A percentile compares a stretch with the other conserved stretches of the same genome.
Evolutionary conservation across 2,329 filamentous ascomycete genomes (phyloP).

Genomic region (Xylariaceae sp.): DNA sequence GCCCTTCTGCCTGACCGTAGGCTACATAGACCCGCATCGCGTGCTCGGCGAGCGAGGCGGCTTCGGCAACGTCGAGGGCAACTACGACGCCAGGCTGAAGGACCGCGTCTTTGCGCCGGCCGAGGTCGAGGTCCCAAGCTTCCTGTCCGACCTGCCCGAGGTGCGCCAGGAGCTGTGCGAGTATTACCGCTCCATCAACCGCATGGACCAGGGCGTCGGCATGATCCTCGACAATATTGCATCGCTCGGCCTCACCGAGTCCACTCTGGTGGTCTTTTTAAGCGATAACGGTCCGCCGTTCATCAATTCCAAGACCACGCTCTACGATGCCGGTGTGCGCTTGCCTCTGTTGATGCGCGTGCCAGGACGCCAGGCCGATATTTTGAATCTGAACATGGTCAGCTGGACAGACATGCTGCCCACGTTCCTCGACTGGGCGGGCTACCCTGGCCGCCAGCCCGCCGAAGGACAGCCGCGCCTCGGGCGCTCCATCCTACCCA

Average conservation of each 20-base stretch:
- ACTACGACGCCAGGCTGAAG: not conserved
- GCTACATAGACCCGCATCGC: not conserved
- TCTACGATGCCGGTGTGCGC: not conserved
- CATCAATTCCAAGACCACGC: constrained; percentile 1
- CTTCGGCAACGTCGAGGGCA: not conserved
- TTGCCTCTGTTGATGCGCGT: not conserved
- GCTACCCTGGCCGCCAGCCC: not conserved
- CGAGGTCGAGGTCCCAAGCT: not conserved
- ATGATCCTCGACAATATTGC: not conserved
- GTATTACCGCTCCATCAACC: not conserved
- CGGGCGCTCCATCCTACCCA: not conserved
- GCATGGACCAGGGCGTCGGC: constrained; percentile 1
- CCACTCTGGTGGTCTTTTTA: not conserved
- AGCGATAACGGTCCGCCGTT: constrained; percentile 1
- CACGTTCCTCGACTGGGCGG: not conserved
- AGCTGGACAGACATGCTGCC: not conserved
- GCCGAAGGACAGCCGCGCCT: not conserved
- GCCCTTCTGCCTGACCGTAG: not conserved
- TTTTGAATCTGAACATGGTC: not conserved
- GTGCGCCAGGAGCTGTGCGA: not conserved
- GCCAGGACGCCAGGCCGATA: not conserved
- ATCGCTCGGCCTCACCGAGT: not conserved
- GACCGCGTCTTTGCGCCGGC: not conserved
- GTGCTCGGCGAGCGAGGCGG: not conserved
- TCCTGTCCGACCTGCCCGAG: not conserved